Conservation (phyloP, 331 rosid species). For the Telfairia occidentalis region DNA sequence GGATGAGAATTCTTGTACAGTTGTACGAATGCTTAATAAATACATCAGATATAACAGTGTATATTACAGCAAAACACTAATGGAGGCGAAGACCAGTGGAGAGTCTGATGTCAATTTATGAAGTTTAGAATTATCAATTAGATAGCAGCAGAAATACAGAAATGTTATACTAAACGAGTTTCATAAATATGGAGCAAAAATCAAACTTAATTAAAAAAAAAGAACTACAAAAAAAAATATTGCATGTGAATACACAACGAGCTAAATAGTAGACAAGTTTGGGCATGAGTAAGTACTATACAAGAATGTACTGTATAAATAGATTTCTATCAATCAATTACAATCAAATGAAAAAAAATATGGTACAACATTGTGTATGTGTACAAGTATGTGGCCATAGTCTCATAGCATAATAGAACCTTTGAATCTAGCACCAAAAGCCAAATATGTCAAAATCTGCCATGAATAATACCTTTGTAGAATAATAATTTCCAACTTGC, state of each 20-base stretch:
- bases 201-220: neutral
- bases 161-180: neutral
- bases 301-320: neutral
- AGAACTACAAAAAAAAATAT: neutral
- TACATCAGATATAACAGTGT: neutral
- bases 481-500: constrained; percentile 96
- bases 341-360: neutral
- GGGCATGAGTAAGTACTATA: too few relatives aligned
- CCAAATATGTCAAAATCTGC: neutral
- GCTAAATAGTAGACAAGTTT: too few relatives aligned
- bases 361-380: neutral
- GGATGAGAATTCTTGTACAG: neutral
- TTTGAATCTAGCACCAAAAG: neutral
- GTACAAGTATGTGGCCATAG: neutral
- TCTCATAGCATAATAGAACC: neutral
- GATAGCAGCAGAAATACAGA: neutral
- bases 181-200: neutral
- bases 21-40: neutral
- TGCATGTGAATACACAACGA: neutral
- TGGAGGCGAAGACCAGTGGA: neutral
- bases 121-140: neutral
- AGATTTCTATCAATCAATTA: neutral
- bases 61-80: neutral
- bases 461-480: constrained; percentile 54
- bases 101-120: neutral